These are phyloP conservation scores for Penicillium arizonense DNA, from an alignment of 495 filamentous ascomycete species.

Conservation along the genomic window DNA sequence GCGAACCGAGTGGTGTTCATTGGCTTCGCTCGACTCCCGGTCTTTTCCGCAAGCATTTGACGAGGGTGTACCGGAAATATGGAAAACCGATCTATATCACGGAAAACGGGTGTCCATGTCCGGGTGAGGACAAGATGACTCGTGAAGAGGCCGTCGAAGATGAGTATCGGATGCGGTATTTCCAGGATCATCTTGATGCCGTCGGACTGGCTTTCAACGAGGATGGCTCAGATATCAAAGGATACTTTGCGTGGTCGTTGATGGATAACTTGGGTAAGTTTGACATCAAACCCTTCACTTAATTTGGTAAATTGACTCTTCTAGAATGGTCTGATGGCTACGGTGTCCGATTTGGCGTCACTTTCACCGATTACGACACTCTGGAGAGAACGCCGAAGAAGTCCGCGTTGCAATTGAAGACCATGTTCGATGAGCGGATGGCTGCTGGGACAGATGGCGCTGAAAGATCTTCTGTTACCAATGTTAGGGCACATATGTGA, in stretches of 20 bases:
- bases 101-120: conserved; percentile 69
- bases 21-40: conserved; percentile 61
- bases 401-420: conserved; percentile 24
- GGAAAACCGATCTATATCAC: conserved; percentile 68
- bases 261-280: conserved; percentile 51
- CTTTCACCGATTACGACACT: conserved; percentile 63
- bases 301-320: neutral
- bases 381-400: conserved; percentile 25
- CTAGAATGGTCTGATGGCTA: conserved; percentile 63
- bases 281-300: neutral
- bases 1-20: conserved; percentile 63
- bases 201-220: conserved; percentile 54
- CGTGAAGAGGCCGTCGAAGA: conserved; percentile 58
- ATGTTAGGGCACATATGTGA: conserved; percentile 1
- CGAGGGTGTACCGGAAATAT: conserved; percentile 71
- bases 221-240: conserved; percentile 63
- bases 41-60: conserved; percentile 67
- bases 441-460: no score
- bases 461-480: no score
- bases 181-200: conserved; percentile 62
- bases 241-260: conserved; percentile 71
- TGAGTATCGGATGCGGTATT: conserved; percentile 66
- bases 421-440: conserved; percentile 15
- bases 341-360: conserved; percentile 69
- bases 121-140: conserved; percentile 64